Evolutionary conservation across 352 stramenopile species (phyloP), one percentile per base, ranked within the genome.

Genomic region (Globisporangium yorkense): DNA sequence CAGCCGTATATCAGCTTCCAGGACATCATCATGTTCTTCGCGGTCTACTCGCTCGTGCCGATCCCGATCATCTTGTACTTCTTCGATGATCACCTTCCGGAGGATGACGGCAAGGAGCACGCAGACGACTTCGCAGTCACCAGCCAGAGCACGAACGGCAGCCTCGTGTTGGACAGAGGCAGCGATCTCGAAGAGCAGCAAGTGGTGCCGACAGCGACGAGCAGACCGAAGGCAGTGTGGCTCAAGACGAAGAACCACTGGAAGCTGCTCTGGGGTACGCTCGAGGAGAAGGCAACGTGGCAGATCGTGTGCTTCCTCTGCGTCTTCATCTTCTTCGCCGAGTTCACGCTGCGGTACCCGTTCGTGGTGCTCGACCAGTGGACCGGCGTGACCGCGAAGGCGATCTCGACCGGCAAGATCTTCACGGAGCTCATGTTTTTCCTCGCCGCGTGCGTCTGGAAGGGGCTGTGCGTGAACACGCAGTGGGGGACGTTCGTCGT

Each of bases 261-360:
- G 70, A 56, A 65, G 48, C 54, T 70, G 1, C 68, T 80, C 29
- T 72, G 70, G 33, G 59, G 39, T 13, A 60, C 67, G 13, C 49
- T 82, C 29, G 57, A 62, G 41, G 75, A 68, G 51, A 65, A 77
- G 29, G 69, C 70, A 7, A 80, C 68, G 27, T 77, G 70, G 18
- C 66, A 72, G 8, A 61, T 82, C 21, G 63, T 70, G 16, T 57
- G 61, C 7, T 82, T 77, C 54, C 62, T 80, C 16, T 68, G 75
- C 37, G 61, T 72, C 15, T 80, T 76, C 52, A 65, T 82, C 44
- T 72, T 82, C 56, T 73, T 82, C 48, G 71, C 60, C 24, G 73
- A 82, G 49, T 82, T 82, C 49, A 75, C 73, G 7, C 50, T 82
- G 8, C 70, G 61, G 37, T 82, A 82, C 46, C 65, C 73, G 33